A percentile compares a stretch with the other conserved stretches of the same genome.
phyloP scores from a whole-genome alignment of 1,139 yeast species.

The Suhomyces coccinellae region DNA sequence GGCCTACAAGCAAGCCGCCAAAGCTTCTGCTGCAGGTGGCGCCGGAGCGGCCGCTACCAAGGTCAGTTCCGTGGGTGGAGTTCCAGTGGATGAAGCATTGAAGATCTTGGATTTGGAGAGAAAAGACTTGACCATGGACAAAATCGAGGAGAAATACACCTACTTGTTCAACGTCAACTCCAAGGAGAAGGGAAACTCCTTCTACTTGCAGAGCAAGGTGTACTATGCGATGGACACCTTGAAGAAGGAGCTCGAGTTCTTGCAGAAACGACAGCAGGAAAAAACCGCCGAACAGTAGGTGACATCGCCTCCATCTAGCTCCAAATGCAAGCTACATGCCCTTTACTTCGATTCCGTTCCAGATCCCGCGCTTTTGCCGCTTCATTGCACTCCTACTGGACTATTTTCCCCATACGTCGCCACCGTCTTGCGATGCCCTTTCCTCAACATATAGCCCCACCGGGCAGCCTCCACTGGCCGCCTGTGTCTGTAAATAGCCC shows the following conservation, averaged over 20 bases:
- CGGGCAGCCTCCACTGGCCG: not conserved
- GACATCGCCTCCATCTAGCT: too few relatives aligned
- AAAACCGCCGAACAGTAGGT: constrained; percentile 16
- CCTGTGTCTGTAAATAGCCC: not conserved
- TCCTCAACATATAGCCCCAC: not conserved
- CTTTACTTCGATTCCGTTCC: not conserved
- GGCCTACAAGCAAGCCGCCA: constrained; percentile 95
- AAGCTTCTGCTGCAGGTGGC: constrained; percentile 73
- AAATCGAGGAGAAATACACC: constrained; percentile 72
- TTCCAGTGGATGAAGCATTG: constrained; percentile 84
- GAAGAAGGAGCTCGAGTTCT: constrained; percentile 47
- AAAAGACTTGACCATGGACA: constrained; percentile 54
- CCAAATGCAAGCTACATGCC: not conserved
- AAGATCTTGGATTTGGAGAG: constrained; percentile 82
- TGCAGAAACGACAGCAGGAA: constrained; percentile 34
- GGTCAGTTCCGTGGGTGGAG: constrained; percentile 63
- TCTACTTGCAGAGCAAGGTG: constrained; percentile 88
- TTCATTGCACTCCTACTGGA: not conserved
- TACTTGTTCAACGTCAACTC: constrained; percentile 86
- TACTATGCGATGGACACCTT: constrained; percentile 62
- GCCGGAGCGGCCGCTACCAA: constrained; percentile 48
- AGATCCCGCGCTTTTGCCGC: not conserved
- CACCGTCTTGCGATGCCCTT: not conserved
- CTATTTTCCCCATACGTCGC: not conserved
- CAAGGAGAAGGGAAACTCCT: constrained; percentile 91